Evolutionary conservation across 2,329 filamentous ascomycete genomes (phyloP), one percentile per base, ranked within the genome.

Genomic region (Penicillium sp.): DNA sequence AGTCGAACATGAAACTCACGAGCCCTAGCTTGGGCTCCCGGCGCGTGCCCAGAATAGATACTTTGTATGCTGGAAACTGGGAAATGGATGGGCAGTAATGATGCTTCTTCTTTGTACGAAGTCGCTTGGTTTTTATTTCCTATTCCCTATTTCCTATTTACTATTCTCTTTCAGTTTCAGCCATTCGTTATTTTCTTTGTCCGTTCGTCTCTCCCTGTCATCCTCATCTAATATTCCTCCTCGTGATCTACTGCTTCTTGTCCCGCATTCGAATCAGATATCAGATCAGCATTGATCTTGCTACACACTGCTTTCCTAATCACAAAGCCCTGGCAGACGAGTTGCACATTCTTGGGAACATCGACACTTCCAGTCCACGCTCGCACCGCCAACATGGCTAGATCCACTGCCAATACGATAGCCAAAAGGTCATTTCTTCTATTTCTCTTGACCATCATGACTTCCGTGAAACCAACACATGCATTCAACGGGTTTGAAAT

Each of bases 1-100:
- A 41, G 55, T 44, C 53, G 51, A 57, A 61, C 46, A 61, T 62
- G 66, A 64, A 67, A 67, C 61, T 62, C 54, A 53, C 37, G 50
- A 56, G 55, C 48, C 55, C 64, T 67, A 64, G 67, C 68, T 61
- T 66, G 56, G 58, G 65, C 65, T 51, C 45, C 35, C 58, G 66
- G 71, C 71, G 72, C 69, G 59, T 73, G 61, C 66, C 60, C 49
- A 57, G 58, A 62, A 58, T 64, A 58, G 54, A 56, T 59, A 23
- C 8, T n/a, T 31, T 31, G 2, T 31, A 31, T 43, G n/a, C n/a
- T n/a, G 29, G 37, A 40, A 37, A 15, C 27, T 33, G 20, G 37
- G 23, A 51, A 50, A 47, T 56, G 46, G 51, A 61, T 59, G 56
- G 29, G 37, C 49, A 26, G 29, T 12, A 41, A 35, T 27, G 25